phyloP scores from a whole-genome alignment of 495 filamentous ascomycete species.

The Penicillium manginii region DNA sequence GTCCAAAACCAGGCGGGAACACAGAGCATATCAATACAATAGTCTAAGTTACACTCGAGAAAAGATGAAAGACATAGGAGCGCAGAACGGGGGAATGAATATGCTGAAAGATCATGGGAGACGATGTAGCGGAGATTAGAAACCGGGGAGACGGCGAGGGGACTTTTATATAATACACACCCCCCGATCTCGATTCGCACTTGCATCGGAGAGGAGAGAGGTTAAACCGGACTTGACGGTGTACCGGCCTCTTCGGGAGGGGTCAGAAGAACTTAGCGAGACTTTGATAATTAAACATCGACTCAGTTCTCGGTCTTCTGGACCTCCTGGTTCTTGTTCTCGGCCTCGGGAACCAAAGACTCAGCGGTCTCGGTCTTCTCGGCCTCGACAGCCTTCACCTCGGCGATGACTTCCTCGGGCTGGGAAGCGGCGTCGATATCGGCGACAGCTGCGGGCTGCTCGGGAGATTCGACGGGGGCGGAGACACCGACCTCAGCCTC shows the following conservation, averaged over 20 bases:
- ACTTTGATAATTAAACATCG: neutral
- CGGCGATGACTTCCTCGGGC: conserved; percentile 27
- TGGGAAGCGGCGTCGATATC: conserved; percentile 23
- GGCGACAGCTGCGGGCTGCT: conserved; percentile 17
- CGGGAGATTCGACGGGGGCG: conserved; percentile 3
- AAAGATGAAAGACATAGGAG: conserved; percentile 22
- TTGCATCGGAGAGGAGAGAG: conserved; percentile 16
- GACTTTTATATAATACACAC: conserved; percentile 36
- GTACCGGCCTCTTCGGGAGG: too few relatives aligned
- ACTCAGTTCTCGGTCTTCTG: conserved; percentile 24
- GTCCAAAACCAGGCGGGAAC: conserved; percentile 15
- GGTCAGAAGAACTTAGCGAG: neutral
- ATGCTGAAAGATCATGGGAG: conserved; percentile 31
- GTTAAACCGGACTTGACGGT: too few relatives aligned
- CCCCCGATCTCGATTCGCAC: conserved; percentile 24
- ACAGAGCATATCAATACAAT: conserved; percentile 36
- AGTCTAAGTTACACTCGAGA: conserved; percentile 33
- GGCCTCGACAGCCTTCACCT: conserved; percentile 28
- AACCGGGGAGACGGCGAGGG: conserved; percentile 6
- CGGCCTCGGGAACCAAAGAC: conserved; percentile 54
- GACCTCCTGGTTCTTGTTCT: conserved; percentile 31
- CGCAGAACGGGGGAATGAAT: conserved; percentile 33
- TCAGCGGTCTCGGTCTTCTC: conserved; percentile 36
- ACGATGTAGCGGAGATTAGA: conserved; percentile 9
- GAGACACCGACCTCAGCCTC: conserved; percentile 23